Percentiles rank a stretch among this genome's conserved stretches.
These are phyloP conservation scores for Salix dunnii DNA, from an alignment of 345 rosid species.

Conservation along the genomic window DNA sequence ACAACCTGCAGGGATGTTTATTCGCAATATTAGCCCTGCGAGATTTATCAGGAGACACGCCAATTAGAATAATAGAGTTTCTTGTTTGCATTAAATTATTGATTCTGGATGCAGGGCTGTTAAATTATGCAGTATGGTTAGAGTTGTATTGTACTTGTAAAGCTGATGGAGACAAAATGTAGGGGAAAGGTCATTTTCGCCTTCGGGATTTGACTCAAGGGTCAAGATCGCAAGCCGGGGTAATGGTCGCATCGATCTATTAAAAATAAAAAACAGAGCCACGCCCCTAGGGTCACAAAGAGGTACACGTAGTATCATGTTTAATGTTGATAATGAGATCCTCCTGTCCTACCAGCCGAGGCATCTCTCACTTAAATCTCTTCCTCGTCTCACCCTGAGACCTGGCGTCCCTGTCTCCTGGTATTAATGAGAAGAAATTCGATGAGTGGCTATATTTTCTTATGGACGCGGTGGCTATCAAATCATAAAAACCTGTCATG, in stretches of 20 bases:
- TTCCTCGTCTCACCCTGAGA: not conserved
- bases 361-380: constrained; percentile 21
- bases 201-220: no score
- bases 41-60: not conserved
- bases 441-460: not conserved
- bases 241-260: not conserved
- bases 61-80: not conserved
- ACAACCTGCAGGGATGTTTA: no score
- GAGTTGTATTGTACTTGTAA: not conserved
- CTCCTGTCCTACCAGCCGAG: constrained; percentile 37
- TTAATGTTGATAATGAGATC: constrained; percentile 45
- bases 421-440: not conserved
- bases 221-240: no score
- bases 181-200: not conserved
- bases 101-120: no score
- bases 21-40: not conserved
- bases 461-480: not conserved
- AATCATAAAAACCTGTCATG: not conserved
- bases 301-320: constrained; percentile 26
- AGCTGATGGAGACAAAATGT: not conserved
- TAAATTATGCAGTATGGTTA: not conserved
- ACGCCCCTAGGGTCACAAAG: not conserved
- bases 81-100: not conserved
- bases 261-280: not conserved
- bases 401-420: not conserved